Percentiles rank a stretch among this genome's conserved stretches.
phyloP scores from a whole-genome alignment of 2,329 filamentous ascomycete genomes.

The Shiraia sp. region DNA sequence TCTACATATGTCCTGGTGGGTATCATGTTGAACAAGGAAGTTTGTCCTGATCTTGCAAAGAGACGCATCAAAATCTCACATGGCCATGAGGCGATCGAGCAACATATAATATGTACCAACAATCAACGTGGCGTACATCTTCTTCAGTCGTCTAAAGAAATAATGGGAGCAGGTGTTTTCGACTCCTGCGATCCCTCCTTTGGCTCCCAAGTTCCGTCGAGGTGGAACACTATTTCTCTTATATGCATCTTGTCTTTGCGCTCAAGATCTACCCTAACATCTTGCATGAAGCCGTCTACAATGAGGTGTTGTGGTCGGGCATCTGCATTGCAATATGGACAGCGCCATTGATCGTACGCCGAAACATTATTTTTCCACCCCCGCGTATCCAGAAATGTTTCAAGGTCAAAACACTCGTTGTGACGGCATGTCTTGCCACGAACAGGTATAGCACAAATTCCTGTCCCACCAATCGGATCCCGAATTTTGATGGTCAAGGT shows the following conservation, averaged over 20 bases:
- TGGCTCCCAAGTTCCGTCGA: conserved; percentile 68
- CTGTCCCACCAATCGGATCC: conserved; percentile 51
- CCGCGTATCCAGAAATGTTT: conserved; percentile 68
- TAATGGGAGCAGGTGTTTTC: no score
- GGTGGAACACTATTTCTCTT: conserved; percentile 65
- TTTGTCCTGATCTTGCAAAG: no score
- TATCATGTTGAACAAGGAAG: no score
- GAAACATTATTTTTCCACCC: conserved; percentile 24
- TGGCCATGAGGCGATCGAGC: no score
- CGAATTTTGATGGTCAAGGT: conserved; percentile 49
- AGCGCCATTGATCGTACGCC: conserved; percentile 76
- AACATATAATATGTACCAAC: no score
- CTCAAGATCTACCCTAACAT: conserved; percentile 62
- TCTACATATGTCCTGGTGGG: no score
- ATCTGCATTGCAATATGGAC: conserved; percentile 79
- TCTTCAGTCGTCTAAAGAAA: no score
- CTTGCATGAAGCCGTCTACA: conserved; percentile 73
- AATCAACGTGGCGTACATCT: no score
- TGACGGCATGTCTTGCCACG: conserved; percentile 73
- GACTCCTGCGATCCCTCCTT: no score
- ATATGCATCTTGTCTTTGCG: conserved; percentile 53
- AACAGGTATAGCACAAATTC: conserved; percentile 70
- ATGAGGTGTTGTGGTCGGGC: conserved; percentile 72
- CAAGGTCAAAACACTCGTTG: conserved; percentile 86
- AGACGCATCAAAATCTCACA: no score